These are phyloP conservation scores for Collybia mongolica DNA, from an alignment of 768 basidiomycete genomes.

Conservation along the genomic window DNA sequence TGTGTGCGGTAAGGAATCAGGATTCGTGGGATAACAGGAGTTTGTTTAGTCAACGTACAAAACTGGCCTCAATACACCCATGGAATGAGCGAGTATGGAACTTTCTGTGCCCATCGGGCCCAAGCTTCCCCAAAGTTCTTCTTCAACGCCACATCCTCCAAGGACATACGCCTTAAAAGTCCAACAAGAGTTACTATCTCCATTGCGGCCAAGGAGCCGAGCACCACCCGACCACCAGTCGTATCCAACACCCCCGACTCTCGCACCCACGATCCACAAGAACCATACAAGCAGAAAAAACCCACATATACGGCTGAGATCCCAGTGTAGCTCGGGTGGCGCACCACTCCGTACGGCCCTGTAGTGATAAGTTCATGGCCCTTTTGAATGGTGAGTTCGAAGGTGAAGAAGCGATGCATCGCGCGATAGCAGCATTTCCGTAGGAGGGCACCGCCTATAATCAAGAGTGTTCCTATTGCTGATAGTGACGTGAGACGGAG, in stretches of 20 bases:
- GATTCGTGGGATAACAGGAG: too few species aligned
- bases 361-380: slow-evolving; percentile 45
- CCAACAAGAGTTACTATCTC: background rate
- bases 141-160: background rate
- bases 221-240: background rate
- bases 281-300: background rate
- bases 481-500: slow-evolving; percentile 29
- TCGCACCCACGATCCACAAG: background rate
- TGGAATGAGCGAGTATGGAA: slow-evolving; percentile 6
- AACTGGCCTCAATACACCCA: too few species aligned
- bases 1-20: too few species aligned
- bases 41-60: too few species aligned
- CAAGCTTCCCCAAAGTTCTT: background rate
- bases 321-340: background rate
- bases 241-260: background rate
- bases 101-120: slow-evolving; percentile 7
- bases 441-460: slow-evolving; percentile 37
- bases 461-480: slow-evolving; percentile 37
- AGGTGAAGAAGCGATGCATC: slow-evolving; percentile 49
- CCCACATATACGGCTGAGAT: background rate
- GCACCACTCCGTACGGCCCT: slow-evolving; percentile 38
- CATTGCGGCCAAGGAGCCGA: background rate
- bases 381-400: slow-evolving; percentile 46
- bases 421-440: slow-evolving; percentile 43
- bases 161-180: background rate